Evolutionary conservation across 306 rosid genomes (phyloP), one percentile per base, ranked within the genome.

Genomic region (Prosopis cineraria): DNA sequence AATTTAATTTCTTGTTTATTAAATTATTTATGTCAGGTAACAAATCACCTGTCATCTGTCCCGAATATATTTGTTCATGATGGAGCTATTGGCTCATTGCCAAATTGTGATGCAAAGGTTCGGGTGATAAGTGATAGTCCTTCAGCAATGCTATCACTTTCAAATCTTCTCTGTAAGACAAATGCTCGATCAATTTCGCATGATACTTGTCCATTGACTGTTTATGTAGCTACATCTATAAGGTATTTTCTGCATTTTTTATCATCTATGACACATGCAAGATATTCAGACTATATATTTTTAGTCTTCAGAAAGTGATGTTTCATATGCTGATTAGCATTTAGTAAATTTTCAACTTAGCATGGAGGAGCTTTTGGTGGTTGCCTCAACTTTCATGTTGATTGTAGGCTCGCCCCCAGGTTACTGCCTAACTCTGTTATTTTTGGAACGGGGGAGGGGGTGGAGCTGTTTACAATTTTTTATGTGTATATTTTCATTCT

Each of bases 191-290:
- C 89, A n/a, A 76, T 85, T 75, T 87, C 88, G 17, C 89, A 80
- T 36, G 91, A 87, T 80, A 74, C 89, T 60, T 75, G 91, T 25
- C 88, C 91, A 34, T 59, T 85, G 71, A 85, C 85, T n/a, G 82
- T 85, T 50, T 87, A 82, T 74, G 84, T 76, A 12, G 80, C 84
- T 14, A 79, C 83, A 48, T 80, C 84, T 37, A 74, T 85, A 24
- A 78, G 87, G 84, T 82, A 79, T 43, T 50, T 45, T 29, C 36
- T 25, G 10, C 55, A 27, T 24, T 7, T 24, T 65, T 65, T 36
- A 34, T 41, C 24, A 65, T 19, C 29, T 65, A 37, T 4, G 45
- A 29, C 6, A 27, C 14, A 41, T 41, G 58, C 73, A 25, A 68
- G 55, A 40, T 41, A 68, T 39, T 43, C 6, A 5, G 20, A 68